Base-by-base conservation (phyloP, 257 asterid genomes). In the Paraleonurus japonicus region DNA sequence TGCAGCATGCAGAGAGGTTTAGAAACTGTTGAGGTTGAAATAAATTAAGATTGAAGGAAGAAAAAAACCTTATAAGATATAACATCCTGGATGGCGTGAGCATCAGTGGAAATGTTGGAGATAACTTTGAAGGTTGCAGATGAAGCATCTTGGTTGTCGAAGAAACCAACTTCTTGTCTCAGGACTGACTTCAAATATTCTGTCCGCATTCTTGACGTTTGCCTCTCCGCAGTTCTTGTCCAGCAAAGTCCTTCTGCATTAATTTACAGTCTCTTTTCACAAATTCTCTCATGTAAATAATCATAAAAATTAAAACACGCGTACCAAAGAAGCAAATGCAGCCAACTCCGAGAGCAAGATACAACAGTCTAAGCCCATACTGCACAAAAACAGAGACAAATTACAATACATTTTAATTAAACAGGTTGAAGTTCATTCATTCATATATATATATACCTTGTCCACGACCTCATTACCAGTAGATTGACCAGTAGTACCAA, bases 161-260 rank as follows among this genome's bases (percentile, higher is more conserved):
- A 80, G 74, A 77, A 83, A 24, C 78, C 76, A 0, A 80, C 85
- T 67, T 83, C 87, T 75, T 80, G 87, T 48, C 87, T 75, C 20
- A 83, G 85, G 58, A 81, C 83, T 10, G 88, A 75, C 66, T 72
- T 78, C 24, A 81, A 26, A 43, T 81, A 81, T 28, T 81, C 81
- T 37, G 61, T 62, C 24, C 84, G 70, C 62, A 81, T 73, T 71
- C 82, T 65, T 45, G 85, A 83, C 61, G 88, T 81, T 73, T 81
- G 85, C 70, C 85, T 79, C 83, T 81, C 88, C 4, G 85, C 82
- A 55, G 88, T 81, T 81, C 83, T 78, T 28, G 88, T 81, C 88
- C 88, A 81, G 69, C 85, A 83, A 59, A 83, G 33, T 59, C 82
- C 88, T 68, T 80, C 87, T 83, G 47, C 70, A 70, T 47, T n/a